These are phyloP conservation scores for Fusarium sp. DNA, from an alignment of 2,329 filamentous ascomycete species.

Conservation along the genomic window DNA sequence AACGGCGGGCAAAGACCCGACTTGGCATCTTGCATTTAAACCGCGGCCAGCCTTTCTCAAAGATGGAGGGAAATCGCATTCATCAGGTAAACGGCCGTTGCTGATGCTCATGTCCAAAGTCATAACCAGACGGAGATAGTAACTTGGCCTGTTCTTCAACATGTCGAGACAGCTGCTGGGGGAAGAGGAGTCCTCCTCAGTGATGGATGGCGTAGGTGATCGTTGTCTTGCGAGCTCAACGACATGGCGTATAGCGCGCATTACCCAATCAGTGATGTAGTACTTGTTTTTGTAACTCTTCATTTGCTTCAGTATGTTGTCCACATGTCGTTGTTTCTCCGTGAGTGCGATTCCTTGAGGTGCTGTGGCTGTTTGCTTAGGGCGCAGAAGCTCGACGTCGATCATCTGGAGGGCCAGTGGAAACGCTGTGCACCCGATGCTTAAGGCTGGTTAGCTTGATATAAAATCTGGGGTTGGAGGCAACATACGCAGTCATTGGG, in stretches of 20 bases:
- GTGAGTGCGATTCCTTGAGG: neutral
- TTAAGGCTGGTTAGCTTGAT: accelerated
- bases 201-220: neutral
- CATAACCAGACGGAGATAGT: constrained; percentile 39
- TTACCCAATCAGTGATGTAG: constrained; percentile 46
- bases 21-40: neutral
- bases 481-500: constrained; percentile 42
- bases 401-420: constrained; percentile 43
- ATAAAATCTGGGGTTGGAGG: accelerated
- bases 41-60: constrained; percentile 18
- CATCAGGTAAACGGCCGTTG: constrained; percentile 41
- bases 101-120: constrained; percentile 46
- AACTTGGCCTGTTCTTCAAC: constrained; percentile 32
- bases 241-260: constrained; percentile 38
- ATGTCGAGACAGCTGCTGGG: constrained; percentile 37
- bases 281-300: constrained; percentile 40
- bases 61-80: constrained; percentile 41
- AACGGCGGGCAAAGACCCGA: accelerated
- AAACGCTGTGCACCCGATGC: constrained; percentile 43
- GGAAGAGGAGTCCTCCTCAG: neutral
- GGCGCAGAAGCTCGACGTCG: constrained; percentile 40
- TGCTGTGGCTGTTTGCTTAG: neutral
- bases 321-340: constrained; percentile 39
- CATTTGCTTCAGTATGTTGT: constrained; percentile 42
- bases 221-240: constrained; percentile 36